These are phyloP conservation scores for Chlamydomonas reinhardtii DNA, from an alignment of 163 green algal genomes.

Conservation along the genomic window DNA sequence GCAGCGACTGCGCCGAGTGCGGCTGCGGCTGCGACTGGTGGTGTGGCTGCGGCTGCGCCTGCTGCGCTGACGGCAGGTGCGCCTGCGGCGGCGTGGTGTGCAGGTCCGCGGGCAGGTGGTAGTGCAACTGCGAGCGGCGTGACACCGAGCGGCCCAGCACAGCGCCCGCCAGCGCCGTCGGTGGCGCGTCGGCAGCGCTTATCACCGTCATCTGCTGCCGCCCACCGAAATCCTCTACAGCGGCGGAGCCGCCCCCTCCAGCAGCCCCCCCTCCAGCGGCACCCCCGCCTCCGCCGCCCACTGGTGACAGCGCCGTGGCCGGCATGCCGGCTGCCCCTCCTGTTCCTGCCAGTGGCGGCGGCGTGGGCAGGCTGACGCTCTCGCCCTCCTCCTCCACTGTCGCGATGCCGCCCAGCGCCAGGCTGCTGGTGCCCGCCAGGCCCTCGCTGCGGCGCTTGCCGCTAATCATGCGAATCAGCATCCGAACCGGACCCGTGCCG, in stretches of 20 bases:
- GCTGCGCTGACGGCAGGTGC: too few species aligned
- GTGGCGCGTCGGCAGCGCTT: not conserved
- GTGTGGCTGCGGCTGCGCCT: too few species aligned
- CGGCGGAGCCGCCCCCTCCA: not conserved
- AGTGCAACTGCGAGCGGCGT: not conserved
- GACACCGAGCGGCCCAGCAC: conserved; percentile 18
- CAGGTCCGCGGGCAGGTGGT: not conserved
- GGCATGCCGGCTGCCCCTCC: not conserved
- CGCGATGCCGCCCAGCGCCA: not conserved
- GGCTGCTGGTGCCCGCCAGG: not conserved
- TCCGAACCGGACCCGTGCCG: not conserved
- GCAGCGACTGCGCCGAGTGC: too few species aligned
- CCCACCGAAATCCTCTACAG: too few species aligned
- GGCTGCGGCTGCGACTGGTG: too few species aligned
- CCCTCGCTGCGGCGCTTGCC: conserved; percentile 26
- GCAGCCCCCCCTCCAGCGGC: not conserved
- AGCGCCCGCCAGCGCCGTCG: conserved; percentile 4
- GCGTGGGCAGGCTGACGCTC: conserved; percentile 4
- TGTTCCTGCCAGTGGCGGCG: not conserved
- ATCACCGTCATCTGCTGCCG: not conserved
- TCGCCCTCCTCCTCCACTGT: conserved; percentile 31
- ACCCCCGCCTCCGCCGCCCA: not conserved
- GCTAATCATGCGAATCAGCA: conserved; percentile 31
- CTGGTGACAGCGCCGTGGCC: too few species aligned
- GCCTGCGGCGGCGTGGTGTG: not conserved